These are phyloP conservation scores for Melanogaster broomeanus DNA, from an alignment of 768 basidiomycete genomes.

Conservation along the genomic window DNA sequence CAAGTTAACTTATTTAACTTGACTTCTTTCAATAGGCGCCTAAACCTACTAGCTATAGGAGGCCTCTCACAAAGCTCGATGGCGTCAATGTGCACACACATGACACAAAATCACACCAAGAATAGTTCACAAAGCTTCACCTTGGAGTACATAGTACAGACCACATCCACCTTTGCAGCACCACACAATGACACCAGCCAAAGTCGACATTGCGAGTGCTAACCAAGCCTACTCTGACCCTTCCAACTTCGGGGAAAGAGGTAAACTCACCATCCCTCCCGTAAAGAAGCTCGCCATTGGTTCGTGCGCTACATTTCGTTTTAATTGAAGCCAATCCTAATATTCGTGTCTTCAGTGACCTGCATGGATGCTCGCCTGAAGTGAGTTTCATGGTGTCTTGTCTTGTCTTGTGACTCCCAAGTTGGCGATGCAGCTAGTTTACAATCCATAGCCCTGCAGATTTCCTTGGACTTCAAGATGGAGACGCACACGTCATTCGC, in stretches of 20 bases:
- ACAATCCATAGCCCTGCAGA: conserved; percentile 47
- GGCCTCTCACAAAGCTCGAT: not conserved
- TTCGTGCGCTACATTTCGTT: conserved; percentile 17
- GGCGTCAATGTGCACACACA: not conserved
- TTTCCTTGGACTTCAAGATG: conserved; percentile 61
- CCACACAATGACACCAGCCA: conserved; percentile 7
- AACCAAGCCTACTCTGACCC: conserved; percentile 46
- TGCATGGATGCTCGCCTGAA: conserved; percentile 79
- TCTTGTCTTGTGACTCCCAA: not conserved
- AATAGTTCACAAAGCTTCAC: not conserved
- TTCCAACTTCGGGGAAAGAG: conserved; percentile 46
- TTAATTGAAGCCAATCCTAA: not conserved
- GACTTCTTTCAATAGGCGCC: too few relatives aligned
- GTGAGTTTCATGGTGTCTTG: conserved; percentile 32
- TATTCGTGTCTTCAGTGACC: conserved; percentile 41
- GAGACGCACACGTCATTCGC: conserved; percentile 72
- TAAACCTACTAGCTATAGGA: too few relatives aligned
- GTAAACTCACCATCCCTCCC: conserved; percentile 38
- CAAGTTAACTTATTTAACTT: too few relatives aligned
- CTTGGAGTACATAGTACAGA: not conserved
- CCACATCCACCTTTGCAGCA: not conserved
- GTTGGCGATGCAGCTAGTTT: too few relatives aligned
- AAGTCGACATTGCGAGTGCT: conserved; percentile 35
- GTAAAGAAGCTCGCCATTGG: conserved; percentile 41
- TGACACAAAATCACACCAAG: conserved; percentile 1